phyloP scores from a whole-genome alignment of 2,329 filamentous ascomycete genomes.

The Aspergillus uvarum region DNA sequence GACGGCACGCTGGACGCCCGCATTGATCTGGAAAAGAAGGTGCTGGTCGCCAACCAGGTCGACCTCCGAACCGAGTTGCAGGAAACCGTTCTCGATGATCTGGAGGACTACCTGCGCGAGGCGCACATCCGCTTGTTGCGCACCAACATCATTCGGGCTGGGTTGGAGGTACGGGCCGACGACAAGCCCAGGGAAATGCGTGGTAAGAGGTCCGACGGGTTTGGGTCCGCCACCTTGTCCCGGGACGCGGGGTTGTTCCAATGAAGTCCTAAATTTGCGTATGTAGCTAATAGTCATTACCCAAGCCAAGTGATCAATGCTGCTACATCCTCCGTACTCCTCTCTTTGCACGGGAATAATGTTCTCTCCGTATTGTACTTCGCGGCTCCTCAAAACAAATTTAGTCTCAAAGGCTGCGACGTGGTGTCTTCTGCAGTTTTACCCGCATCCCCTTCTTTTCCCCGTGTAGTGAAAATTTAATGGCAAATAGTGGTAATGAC shows the following conservation, averaged over 20 bases:
- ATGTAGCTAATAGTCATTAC: neutral
- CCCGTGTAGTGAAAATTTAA: neutral
- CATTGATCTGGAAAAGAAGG: constrained; percentile 79
- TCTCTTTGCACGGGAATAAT: no score
- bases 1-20: constrained; percentile 70
- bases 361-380: no score
- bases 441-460: neutral
- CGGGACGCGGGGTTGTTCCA: constrained; percentile 15
- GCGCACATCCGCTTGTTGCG: constrained; percentile 74
- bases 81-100: constrained; percentile 63
- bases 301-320: neutral
- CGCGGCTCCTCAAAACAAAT: no score
- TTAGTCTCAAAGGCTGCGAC: no score
- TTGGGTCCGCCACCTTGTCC: constrained; percentile 8
- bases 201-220: constrained; percentile 11
- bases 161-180: constrained; percentile 64
- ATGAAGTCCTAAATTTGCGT: neutral
- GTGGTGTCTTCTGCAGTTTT: neutral
- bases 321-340: no score
- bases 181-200: constrained; percentile 13
- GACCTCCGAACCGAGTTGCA: constrained; percentile 71
- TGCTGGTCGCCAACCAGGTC: constrained; percentile 70
- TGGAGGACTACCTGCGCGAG: constrained; percentile 70
- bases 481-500: neutral
- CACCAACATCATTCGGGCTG: constrained; percentile 72